These are phyloP conservation scores for Ogataea paraovalis DNA, from an alignment of 805 yeast genomes.

Conservation along the genomic window DNA sequence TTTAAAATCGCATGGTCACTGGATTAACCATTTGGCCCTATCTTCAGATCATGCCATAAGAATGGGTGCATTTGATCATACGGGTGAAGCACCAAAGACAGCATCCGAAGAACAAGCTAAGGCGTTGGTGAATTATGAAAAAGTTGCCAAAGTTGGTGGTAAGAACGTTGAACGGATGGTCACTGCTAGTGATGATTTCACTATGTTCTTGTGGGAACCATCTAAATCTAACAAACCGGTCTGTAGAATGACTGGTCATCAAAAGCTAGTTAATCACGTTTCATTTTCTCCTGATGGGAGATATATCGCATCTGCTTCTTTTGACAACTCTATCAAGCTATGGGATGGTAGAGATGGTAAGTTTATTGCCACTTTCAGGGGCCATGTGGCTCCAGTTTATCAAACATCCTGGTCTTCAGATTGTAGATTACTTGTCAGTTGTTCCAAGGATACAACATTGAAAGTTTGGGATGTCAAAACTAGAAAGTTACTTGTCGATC, in stretches of 20 bases:
- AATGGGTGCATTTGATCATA: constrained; percentile 84
- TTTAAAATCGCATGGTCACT: constrained; percentile 88
- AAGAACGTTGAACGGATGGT: constrained; percentile 69
- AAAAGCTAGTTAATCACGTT: constrained; percentile 92
- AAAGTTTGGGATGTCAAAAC: constrained; percentile 96
- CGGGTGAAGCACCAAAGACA: constrained; percentile 40
- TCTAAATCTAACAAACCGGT: constrained; percentile 74
- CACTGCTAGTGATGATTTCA: constrained; percentile 95
- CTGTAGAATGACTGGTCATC: constrained; percentile 96
- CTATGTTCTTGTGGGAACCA: constrained; percentile 98
- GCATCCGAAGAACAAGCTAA: constrained; percentile 44
- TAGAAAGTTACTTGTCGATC: constrained; percentile 75
- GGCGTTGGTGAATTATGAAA: constrained; percentile 60
- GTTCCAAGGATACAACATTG: constrained; percentile 93
- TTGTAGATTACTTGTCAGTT: constrained; percentile 82
- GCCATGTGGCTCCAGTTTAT: constrained; percentile 97
- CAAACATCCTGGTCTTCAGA: constrained; percentile 98
- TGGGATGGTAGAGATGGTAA: constrained; percentile 97
- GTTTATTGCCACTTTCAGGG: constrained; percentile 84
- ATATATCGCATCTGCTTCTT: constrained; percentile 84
- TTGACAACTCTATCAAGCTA: constrained; percentile 89
- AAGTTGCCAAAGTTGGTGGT: constrained; percentile 58
- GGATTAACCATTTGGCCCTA: constrained; percentile 93
- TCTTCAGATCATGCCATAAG: constrained; percentile 87
- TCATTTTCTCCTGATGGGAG: constrained; percentile 95